These are phyloP conservation scores for Bolboschoenus planiculmis DNA, from an alignment of 176 grass and related monocot genomes.

Conservation along the genomic window DNA sequence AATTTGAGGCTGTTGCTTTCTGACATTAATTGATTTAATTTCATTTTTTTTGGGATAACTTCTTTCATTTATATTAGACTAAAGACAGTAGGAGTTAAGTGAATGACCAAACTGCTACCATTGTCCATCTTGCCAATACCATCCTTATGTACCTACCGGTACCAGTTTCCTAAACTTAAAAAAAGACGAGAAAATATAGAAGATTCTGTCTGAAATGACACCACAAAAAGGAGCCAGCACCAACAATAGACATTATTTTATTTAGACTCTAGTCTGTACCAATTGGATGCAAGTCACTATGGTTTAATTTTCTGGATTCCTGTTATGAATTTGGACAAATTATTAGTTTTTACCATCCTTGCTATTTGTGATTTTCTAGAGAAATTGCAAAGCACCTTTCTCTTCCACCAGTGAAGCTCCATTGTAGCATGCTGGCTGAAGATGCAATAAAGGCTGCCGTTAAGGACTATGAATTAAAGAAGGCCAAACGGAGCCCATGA, in stretches of 20 bases:
- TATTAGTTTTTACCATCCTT: not conserved
- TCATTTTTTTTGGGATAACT: not conserved
- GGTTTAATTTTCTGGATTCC: not conserved
- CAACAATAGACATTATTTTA: not conserved
- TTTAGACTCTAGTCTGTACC: too few species aligned
- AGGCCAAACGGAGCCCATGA: constrained; percentile 11
- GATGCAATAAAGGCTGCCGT: constrained; percentile 90
- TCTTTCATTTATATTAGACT: not conserved
- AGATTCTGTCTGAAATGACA: not conserved
- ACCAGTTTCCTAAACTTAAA: not conserved
- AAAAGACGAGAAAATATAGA: too few species aligned
- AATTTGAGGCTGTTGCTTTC: not conserved
- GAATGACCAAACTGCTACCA: not conserved
- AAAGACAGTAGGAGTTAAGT: not conserved
- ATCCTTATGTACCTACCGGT: not conserved
- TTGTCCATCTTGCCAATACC: not conserved
- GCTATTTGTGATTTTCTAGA: constrained; percentile 20
- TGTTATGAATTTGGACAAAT: not conserved
- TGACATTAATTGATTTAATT: not conserved
- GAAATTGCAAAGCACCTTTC: constrained; percentile 89
- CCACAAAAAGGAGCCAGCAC: not conserved
- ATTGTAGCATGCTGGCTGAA: constrained; percentile 97
- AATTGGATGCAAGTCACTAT: not conserved
- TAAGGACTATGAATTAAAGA: constrained; percentile 78
- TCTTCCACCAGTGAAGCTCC: constrained; percentile 84